These are phyloP conservation scores for Monosporascus sp. DNA, from an alignment of 2,329 filamentous ascomycete genomes.

Conservation along the genomic window DNA sequence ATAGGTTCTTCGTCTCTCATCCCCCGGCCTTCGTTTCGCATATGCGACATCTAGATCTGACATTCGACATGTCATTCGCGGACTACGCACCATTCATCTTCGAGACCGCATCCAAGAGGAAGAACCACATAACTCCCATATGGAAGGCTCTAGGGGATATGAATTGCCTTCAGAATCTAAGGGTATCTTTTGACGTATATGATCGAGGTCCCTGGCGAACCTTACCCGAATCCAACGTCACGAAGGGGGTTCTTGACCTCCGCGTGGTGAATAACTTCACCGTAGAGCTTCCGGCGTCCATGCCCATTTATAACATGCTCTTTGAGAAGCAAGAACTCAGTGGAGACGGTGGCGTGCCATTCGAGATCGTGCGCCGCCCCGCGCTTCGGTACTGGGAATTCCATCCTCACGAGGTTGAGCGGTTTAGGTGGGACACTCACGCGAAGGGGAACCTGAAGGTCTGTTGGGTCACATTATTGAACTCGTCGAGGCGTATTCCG, in stretches of 20 bases:
- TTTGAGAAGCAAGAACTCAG: conserved; percentile 16
- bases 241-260: conserved; percentile 13
- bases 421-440: conserved; percentile 22
- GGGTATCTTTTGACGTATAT: conserved; percentile 24
- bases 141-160: conserved; percentile 10
- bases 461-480: conserved; percentile 19
- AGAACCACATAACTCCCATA: conserved; percentile 11
- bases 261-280: conserved; percentile 16
- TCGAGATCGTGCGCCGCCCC: conserved; percentile 19
- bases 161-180: conserved; percentile 21
- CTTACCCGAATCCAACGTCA: conserved; percentile 20
- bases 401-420: conserved; percentile 21
- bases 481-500: conserved; percentile 14
- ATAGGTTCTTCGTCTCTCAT: conserved; percentile 22
- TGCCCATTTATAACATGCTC: conserved; percentile 18
- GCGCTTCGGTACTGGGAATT: conserved; percentile 27
- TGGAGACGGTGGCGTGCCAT: conserved; percentile 7
- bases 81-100: conserved; percentile 20
- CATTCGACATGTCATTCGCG: conserved; percentile 19
- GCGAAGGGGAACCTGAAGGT: conserved; percentile 12
- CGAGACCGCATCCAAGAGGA: neutral
- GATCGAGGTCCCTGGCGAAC: conserved; percentile 25
- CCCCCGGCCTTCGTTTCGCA: conserved; percentile 16
- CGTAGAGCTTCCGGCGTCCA: conserved; percentile 22
- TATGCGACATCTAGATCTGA: conserved; percentile 24